Evolutionary conservation across 2,329 filamentous ascomycete species (phyloP), one percentile per base, ranked within the genome.

Genomic region (Phialemonium atrogriseum): DNA sequence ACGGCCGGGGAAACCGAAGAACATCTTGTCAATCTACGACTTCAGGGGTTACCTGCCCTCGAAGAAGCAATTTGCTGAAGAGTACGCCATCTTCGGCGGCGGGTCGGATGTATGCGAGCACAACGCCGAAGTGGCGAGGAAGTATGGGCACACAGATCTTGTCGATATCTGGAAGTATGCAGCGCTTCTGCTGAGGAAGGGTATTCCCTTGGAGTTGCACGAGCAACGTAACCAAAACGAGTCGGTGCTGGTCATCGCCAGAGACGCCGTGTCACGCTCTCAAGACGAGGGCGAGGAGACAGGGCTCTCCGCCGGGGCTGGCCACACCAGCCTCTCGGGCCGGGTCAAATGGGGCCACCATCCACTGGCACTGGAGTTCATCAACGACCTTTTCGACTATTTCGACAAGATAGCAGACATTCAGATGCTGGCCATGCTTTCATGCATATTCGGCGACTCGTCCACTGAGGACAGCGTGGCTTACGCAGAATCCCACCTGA

Each of bases 141-240:
- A 75, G 40, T 70, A 81, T 43, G 84, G 80, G 5, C 72, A 76
- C 40, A 54, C 66, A 10, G 84, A 94, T 41, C 58, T 93, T 18
- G 80, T 82, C 16, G 76, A 86, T 44, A 73, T 94, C 6, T 98
- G 91, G 91, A 75, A 73, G 29, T 80, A 95, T 42, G 67, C 86
- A 33, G 80, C 76, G 12, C 64, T 95, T 36, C 66, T 96, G 5
- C 62, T 96, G 27, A 77, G 78, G 42, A 82, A 84, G 43, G 77
- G 85, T 26, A 78, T 88, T 17, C 83, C 82, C 2, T 61, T 89
- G 4, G 70, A 81, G 44, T 60, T 84, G 16, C 58, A 81, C 25
- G 62, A 67, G 4, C 66, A 70, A 34, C 59, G 66, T 4, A 36
- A 42, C 8, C 30, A 33, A 66, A 24, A 63, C 66, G 66, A 80